Evolutionary conservation across 176 grass and related monocot species (phyloP).

Genomic region (Musa acuminata): DNA sequence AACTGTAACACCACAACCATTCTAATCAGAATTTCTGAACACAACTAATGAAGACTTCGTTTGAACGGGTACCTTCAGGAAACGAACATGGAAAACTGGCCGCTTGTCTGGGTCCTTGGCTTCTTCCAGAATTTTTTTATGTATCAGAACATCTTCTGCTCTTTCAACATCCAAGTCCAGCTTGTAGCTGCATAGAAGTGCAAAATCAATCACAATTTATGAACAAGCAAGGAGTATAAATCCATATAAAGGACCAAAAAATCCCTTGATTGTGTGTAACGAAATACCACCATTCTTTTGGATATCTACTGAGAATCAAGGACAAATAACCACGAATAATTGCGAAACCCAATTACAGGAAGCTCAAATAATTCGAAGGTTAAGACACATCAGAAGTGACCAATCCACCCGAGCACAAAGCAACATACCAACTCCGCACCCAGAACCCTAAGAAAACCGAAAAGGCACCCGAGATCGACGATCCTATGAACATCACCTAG

Average conservation of each 20-base stretch:
- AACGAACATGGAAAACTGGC: constrained; percentile 15
- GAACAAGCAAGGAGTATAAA: not conserved
- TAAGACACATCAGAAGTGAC: too few relatives aligned
- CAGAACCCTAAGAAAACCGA: not conserved
- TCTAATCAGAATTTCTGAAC: not conserved
- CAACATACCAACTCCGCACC: not conserved
- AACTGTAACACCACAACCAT: not conserved
- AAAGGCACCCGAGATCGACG: not conserved
- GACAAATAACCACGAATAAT: too few relatives aligned
- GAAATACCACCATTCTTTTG: too few relatives aligned
- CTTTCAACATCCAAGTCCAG: constrained; percentile 6
- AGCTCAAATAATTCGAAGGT: too few relatives aligned
- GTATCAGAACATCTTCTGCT: constrained; percentile 14
- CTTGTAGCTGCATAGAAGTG: not conserved
- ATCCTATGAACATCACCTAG: constrained; percentile 29
- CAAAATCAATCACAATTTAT: not conserved
- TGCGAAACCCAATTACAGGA: too few relatives aligned
- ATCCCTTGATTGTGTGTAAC: too few relatives aligned
- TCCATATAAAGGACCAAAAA: too few relatives aligned
- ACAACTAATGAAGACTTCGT: not conserved
- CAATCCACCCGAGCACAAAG: too few relatives aligned
- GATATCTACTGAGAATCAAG: too few relatives aligned
- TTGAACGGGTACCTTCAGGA: constrained; percentile 13
- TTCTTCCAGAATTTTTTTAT: constrained; percentile 21
- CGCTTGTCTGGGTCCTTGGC: constrained; percentile 14